These are phyloP conservation scores for Metschnikowia gelsemii DNA, from an alignment of 805 yeast species.

Conservation along the genomic window DNA sequence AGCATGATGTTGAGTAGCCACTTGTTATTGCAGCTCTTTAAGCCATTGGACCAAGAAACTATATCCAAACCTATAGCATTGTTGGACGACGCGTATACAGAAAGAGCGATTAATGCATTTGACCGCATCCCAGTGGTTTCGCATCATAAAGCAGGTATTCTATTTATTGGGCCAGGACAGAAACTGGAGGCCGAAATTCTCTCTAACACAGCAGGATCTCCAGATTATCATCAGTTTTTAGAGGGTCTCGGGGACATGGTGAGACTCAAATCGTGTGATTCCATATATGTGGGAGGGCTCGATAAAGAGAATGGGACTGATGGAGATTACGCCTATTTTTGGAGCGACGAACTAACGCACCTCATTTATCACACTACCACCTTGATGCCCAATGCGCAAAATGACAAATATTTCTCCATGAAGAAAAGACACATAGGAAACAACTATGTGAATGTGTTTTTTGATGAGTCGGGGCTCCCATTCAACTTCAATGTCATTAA, in stretches of 20 bases:
- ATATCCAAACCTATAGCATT: constrained; percentile 49
- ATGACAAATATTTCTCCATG: constrained; percentile 45
- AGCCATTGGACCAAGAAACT: constrained; percentile 38
- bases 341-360: constrained; percentile 72
- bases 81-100: constrained; percentile 46
- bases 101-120: constrained; percentile 54
- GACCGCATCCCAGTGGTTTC: constrained; percentile 78
- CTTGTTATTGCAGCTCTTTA: constrained; percentile 50
- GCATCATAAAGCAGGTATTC: constrained; percentile 73
- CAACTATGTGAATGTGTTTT: constrained; percentile 75
- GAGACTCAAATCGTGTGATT: constrained; percentile 50
- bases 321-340: constrained; percentile 72
- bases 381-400: constrained; percentile 61
- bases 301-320: constrained; percentile 68
- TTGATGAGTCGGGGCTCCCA: constrained; percentile 66
- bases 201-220: constrained; percentile 62
- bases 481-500: constrained; percentile 70
- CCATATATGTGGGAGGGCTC: constrained; percentile 70
- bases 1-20: constrained; percentile 36
- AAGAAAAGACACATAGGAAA: constrained; percentile 89
- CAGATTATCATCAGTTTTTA: constrained; percentile 58
- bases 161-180: constrained; percentile 74
- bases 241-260: constrained; percentile 58
- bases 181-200: constrained; percentile 61
- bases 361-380: constrained; percentile 78